Base-by-base conservation (phyloP, 805 yeast genomes). In the Cyberlindnera lachancei region DNA sequence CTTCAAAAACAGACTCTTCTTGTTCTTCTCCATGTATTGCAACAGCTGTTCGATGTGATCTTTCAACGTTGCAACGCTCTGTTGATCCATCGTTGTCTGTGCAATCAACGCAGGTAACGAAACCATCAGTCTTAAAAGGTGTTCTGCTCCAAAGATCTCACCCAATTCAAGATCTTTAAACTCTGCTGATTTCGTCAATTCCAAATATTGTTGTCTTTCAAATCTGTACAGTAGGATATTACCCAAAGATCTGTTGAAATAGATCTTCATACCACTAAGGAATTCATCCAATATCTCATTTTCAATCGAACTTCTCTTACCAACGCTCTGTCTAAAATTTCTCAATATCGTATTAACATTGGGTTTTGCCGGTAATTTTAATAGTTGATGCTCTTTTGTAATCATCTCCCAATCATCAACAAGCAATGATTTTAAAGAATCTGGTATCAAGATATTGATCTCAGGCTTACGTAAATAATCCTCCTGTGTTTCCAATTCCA, bases 371-470 rank as follows among this genome's bases (percentile, higher is more conserved):
- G 96, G 96, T 25, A 88, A 54, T 17, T 68, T 58, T 4, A 84
- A 71, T 26, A 86, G 55, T 52, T 77, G 75, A 31, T 79, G 79
- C 44, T 86, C 83, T 45, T 82, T 83, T 1, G 97, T 87, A 21
- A 90, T 69, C 44, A 65, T 66, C 55, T 90, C 96, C 98, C 97
- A 90, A 61, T 90, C 97, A 53, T 85, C 87, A 1, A 88, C 94
- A 23, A 90, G 60, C 4, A 77, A 47, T 6, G 79, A 61, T 54
- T 87, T 88, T 36, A 90, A 61, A 19, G 66, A 58, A 30, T 76
- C 75, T 2, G 90, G 83, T 7, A 88, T 70, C 11, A 61, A 59
- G 12, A 85, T 46, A 27, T 61, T 54, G 14, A 85, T 66, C 45
- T 80, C 59, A 4, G 52, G 55, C 33, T 40, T 48, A 18, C 38